phyloP scores from a whole-genome alignment of 176 grass and related monocot species.

The Puya raimondii region DNA sequence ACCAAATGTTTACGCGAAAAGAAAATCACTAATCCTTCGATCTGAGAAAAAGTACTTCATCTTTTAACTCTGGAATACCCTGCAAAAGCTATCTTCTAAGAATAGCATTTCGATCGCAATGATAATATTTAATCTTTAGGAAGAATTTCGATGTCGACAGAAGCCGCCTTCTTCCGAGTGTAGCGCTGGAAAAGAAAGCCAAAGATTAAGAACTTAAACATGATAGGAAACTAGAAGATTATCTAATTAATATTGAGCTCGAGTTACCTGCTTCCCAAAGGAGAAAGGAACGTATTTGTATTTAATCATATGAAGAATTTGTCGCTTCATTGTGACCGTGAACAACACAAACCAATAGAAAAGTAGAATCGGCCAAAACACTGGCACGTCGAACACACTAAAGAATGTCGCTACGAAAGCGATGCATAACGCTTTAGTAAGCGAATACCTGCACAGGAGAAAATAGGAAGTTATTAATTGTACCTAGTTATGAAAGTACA shows the following conservation, averaged over 20 bases:
- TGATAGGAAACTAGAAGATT: conserved; percentile 2
- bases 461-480: neutral
- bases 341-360: conserved; percentile 61
- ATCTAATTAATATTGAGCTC: neutral
- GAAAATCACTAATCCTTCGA: too few species aligned
- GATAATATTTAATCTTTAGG: conserved; percentile 23
- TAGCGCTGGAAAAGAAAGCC: conserved; percentile 38
- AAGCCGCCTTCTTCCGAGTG: conserved; percentile 29
- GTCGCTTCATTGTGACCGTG: conserved; percentile 68
- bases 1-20: too few species aligned
- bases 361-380: conserved; percentile 79
- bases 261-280: conserved; percentile 65
- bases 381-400: conserved; percentile 59
- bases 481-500: neutral
- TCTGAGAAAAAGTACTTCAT: too few species aligned
- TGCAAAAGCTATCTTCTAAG: neutral
- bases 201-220: neutral
- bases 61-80: too few species aligned
- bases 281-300: conserved; percentile 83
- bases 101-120: conserved; percentile 12
- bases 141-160: conserved; percentile 30
- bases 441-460: conserved; percentile 53
- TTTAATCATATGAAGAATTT: conserved; percentile 75
- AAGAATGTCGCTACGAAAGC: conserved; percentile 71
- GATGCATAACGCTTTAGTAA: conserved; percentile 58